These are phyloP conservation scores for Hansfordia pulvinata DNA, from an alignment of 2,329 filamentous ascomycete genomes.

Conservation along the genomic window DNA sequence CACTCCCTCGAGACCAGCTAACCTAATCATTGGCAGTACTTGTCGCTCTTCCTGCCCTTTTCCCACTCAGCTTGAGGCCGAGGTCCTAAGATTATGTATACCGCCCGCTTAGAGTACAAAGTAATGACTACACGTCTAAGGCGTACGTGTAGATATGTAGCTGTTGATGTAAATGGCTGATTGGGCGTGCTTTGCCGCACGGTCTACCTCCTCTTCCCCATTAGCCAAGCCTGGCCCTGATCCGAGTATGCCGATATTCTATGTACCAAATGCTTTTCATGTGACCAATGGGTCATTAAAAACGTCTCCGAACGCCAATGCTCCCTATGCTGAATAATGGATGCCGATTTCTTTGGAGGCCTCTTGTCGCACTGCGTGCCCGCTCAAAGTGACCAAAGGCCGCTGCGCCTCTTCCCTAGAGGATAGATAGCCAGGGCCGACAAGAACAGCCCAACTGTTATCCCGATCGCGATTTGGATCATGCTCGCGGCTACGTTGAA, in stretches of 20 bases:
- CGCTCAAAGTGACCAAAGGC: conserved; percentile 22
- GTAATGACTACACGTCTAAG: too few species aligned
- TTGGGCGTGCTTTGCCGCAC: too few species aligned
- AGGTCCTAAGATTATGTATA: too few species aligned
- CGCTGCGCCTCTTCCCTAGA: conserved; percentile 42
- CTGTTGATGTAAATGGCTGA: too few species aligned
- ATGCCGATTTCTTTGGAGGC: background rate
- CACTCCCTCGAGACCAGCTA: too few species aligned
- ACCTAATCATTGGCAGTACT: too few species aligned
- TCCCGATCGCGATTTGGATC: conserved; percentile 47
- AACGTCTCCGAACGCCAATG: background rate
- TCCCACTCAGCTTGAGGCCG: too few species aligned
- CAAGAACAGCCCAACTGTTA: conserved; percentile 46
- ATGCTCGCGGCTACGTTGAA: conserved; percentile 44
- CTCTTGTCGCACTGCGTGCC: background rate
- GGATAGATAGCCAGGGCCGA: conserved; percentile 42
- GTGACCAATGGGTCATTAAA: background rate
- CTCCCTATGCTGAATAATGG: background rate
- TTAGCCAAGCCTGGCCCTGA: conserved; percentile 20
- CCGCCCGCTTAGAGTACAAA: too few species aligned
- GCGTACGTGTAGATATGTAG: too few species aligned
- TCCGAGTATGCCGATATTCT: background rate
- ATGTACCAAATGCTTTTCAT: background rate
- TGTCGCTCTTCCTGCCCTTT: too few species aligned
- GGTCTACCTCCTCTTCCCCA: conserved; percentile 35